Evolutionary conservation across 2,329 filamentous ascomycete genomes (phyloP).

Genomic region (Alternaria longipes): DNA sequence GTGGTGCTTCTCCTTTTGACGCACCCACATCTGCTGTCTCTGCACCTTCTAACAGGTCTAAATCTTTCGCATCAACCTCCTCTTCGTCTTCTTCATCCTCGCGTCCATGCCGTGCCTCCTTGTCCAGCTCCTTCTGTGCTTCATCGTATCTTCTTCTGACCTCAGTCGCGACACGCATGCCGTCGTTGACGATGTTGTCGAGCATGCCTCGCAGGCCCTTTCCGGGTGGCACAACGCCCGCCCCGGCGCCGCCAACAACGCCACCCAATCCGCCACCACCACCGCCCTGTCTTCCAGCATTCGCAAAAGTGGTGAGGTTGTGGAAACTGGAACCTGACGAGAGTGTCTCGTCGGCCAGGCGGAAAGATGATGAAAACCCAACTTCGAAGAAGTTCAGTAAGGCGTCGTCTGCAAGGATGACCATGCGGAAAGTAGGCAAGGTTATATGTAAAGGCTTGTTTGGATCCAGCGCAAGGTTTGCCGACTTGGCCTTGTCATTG

Average conservation of each 20-base stretch:
- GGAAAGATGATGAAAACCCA: conserved; percentile 92
- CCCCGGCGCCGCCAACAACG: conserved; percentile 55
- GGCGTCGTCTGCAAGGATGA: conserved; percentile 93
- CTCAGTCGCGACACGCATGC: conserved; percentile 94
- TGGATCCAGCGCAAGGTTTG: conserved; percentile 91
- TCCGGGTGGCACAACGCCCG: conserved; percentile 67
- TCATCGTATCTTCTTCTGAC: conserved; percentile 94
- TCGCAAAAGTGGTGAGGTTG: conserved; percentile 86
- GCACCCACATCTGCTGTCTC: conserved; percentile 57
- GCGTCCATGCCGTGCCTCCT: conserved; percentile 69
- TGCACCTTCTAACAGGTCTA: conserved; percentile 60
- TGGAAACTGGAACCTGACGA: conserved; percentile 65
- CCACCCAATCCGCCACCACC: conserved; percentile 53
- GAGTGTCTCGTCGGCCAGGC: conserved; percentile 73
- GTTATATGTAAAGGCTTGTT: conserved; percentile 95
- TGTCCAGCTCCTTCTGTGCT: conserved; percentile 89
- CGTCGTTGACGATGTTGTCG: conserved; percentile 97
- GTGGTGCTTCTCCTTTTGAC: conserved; percentile 31
- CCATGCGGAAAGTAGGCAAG: conserved; percentile 97
- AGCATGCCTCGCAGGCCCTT: conserved; percentile 90
- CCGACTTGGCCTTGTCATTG: conserved; percentile 70
- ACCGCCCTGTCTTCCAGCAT: conserved; percentile 62
- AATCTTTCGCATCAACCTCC: conserved; percentile 56
- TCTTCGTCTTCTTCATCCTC: conserved; percentile 71
- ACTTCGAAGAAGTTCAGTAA: conserved; percentile 98